These are phyloP conservation scores for Aeschynomene evenia DNA, from an alignment of 306 rosid genomes.

Conservation along the genomic window DNA sequence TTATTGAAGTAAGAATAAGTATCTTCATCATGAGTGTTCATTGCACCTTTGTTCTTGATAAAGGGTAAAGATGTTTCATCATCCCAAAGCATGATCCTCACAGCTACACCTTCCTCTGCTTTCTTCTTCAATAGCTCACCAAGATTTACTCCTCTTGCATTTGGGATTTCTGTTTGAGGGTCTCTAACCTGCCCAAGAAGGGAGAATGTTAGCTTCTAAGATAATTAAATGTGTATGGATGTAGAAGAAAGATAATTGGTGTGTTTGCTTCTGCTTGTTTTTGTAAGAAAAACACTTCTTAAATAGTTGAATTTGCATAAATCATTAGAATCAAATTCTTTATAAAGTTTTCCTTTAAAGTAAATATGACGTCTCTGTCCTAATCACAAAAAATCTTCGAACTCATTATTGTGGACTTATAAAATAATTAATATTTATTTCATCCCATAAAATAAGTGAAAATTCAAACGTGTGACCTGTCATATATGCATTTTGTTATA, in stretches of 20 bases:
- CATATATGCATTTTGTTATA: too few species aligned
- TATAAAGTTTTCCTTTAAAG: neutral
- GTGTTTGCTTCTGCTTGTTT: neutral
- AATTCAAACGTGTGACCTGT: too few species aligned
- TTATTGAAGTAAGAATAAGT: conserved; percentile 61
- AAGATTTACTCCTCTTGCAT: conserved; percentile 68
- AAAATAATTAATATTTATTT: too few species aligned
- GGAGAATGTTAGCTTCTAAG: conserved; percentile 5
- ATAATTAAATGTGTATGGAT: neutral
- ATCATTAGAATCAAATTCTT: neutral
- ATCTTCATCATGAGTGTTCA: conserved; percentile 80
- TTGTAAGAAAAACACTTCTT: neutral
- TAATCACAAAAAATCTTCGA: too few species aligned
- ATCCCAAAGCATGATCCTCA: conserved; percentile 87
- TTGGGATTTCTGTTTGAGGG: conserved; percentile 65
- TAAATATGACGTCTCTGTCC: too few species aligned
- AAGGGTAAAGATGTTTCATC: conserved; percentile 80
- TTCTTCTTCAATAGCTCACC: conserved; percentile 78
- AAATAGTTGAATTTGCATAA: neutral
- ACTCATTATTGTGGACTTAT: too few species aligned
- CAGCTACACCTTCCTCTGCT: conserved; percentile 92
- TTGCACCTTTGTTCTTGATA: conserved; percentile 65
- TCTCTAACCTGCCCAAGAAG: conserved; percentile 69
- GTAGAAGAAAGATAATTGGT: neutral
- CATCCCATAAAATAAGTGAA: too few species aligned